Base-by-base conservation (phyloP, 2,329 filamentous ascomycete species). In the Xylariaceae sp. region DNA sequence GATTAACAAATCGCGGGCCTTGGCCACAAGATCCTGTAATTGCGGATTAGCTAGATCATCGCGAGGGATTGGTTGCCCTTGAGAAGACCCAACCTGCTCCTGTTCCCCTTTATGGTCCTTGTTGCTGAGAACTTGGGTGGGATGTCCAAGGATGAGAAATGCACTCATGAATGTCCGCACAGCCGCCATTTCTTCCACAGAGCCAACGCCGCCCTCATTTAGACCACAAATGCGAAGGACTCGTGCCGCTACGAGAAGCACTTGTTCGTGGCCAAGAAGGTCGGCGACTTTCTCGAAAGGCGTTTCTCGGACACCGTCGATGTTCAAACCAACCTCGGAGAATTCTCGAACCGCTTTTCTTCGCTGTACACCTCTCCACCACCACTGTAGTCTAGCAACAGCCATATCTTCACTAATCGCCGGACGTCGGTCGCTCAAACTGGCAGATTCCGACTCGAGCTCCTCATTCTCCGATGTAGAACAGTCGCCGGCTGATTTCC, bases 151-250 rank as follows among this genome's bases (percentile, higher is more conserved):
- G 55, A 93, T 91, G 48, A 94, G 75, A 66, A 88, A 93, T 5
- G 89, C 87, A 64, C 88, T 90, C 50, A 94, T 72, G 62, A 93
- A 93, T 1, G 86, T 90, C 61, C 88, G 79, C 39, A 89, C 82
- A 14, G 83, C 81, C 34, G 86, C 84, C 75, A 88, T 87, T 59
- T 89, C 83, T 42, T 81, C 78, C 51, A 87, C 80, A 1, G 83
- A 85, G 14, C 82, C 80, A 2, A 77, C 71, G 3, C 81, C 80
- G 36, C 81, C 83, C 60, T 90, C 87, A 45, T 82, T 78, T 48
- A 93, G 72, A 1, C 85, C 86, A 62, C 89, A 89, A 11, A 89
- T 77, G 28, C 81, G 79, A 53, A 93, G 77, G 14, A 92, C 75
- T 53, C 80, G 79, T 17, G 85, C 83, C 0, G 89, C 90, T 12